Conservation (phyloP, 2,329 filamentous ascomycete species). For the Hypoxylon sp. region DNA sequence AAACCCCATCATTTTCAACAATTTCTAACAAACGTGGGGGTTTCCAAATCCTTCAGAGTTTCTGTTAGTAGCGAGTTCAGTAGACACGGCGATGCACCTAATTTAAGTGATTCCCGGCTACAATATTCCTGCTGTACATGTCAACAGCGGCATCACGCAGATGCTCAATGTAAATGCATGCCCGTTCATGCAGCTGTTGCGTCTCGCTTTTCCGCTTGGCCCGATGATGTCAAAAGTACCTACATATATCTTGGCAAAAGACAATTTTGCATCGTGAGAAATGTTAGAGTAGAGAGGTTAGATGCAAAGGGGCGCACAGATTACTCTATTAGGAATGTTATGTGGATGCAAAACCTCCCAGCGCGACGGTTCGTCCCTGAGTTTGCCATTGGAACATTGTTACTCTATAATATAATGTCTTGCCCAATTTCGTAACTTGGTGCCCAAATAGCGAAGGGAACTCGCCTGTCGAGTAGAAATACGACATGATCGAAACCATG, state of each 20-base stretch:
- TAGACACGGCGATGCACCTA: neutral
- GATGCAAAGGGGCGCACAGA: conserved; percentile 13
- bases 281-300: neutral
- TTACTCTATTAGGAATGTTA: conserved; percentile 29
- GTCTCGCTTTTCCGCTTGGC: conserved; percentile 30
- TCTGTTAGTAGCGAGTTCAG: conserved; percentile 16
- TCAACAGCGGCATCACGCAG: conserved; percentile 20
- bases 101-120: conserved; percentile 4
- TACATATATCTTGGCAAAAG: conserved; percentile 26
- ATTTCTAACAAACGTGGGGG: conserved; percentile 35
- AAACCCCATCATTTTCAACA: conserved; percentile 18
- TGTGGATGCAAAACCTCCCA: conserved; percentile 30
- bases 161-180: conserved; percentile 23
- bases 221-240: conserved; percentile 36
- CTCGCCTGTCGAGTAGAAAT: conserved; percentile 25
- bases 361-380: conserved; percentile 34
- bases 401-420: conserved; percentile 29
- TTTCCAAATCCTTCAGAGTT: conserved; percentile 22
- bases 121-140: conserved; percentile 10
- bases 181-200: conserved; percentile 32
- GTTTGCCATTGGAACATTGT: conserved; percentile 26
- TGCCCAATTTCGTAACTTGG: conserved; percentile 39
- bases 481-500: conserved; percentile 31
- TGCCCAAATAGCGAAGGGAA: conserved; percentile 37
- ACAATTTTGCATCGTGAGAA: conserved; percentile 19